Conservation (phyloP, 2,329 filamentous ascomycete genomes). For the Chrysosporium keratinophilum region DNA sequence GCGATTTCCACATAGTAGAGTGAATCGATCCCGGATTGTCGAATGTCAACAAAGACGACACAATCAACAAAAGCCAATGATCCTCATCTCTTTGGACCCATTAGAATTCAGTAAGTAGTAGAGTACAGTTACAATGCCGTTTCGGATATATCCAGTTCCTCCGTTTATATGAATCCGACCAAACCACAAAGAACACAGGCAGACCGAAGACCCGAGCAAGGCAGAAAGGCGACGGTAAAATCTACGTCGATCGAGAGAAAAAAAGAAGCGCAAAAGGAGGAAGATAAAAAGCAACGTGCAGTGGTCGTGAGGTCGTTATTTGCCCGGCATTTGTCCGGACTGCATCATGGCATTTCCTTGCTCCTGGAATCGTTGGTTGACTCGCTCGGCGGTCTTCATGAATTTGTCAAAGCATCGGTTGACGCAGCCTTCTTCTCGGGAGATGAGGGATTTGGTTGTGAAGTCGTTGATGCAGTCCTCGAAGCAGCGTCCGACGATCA, state of each 20-base stretch:
- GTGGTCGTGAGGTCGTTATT: not conserved
- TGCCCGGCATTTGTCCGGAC: conserved; percentile 42
- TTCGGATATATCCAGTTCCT: conserved; percentile 2
- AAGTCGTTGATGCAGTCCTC: conserved; percentile 96
- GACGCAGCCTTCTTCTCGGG: conserved; percentile 82
- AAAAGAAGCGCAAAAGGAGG: not conserved
- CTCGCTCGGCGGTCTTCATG: conserved; percentile 79
- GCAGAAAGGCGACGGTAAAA: not conserved
- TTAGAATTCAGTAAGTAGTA: conserved; percentile 6
- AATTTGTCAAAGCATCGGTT: conserved; percentile 93
- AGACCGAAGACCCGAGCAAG: not conserved
- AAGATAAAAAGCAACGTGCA: not conserved
- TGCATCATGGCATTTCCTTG: conserved; percentile 60
- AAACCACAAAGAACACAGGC: conserved; percentile 1
- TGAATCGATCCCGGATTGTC: too few species aligned
- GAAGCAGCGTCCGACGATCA: conserved; percentile 62
- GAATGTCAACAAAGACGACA: not conserved
- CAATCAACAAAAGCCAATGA: not conserved
- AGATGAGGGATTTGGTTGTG: conserved; percentile 86
- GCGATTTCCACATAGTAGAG: too few species aligned
- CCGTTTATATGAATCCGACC: conserved; percentile 1
- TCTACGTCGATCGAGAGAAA: not conserved
- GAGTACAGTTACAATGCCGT: conserved; percentile 8
- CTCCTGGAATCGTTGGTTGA: conserved; percentile 82
- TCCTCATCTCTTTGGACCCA: not conserved